These are phyloP conservation scores for Verbena officinalis DNA, from an alignment of 257 asterid genomes.

Conservation along the genomic window DNA sequence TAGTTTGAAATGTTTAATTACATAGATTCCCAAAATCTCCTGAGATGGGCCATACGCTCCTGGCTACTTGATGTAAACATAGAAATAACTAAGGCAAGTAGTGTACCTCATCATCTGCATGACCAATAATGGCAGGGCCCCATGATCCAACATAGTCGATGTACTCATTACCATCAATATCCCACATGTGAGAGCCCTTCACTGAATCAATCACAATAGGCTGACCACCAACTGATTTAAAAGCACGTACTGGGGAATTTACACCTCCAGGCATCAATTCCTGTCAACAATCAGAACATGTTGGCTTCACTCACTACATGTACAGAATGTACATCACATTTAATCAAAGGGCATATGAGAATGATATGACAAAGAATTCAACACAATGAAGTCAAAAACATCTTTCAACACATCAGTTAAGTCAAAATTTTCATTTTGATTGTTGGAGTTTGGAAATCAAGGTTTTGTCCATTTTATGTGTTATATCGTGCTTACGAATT, in stretches of 20 bases:
- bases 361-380: not conserved
- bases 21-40: constrained; percentile 4
- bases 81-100: constrained; percentile 22
- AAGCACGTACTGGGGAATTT: constrained; percentile 98
- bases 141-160: constrained; percentile 99
- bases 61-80: constrained; percentile 16
- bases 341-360: not conserved
- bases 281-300: constrained; percentile 40
- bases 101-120: constrained; percentile 93
- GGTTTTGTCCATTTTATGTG: too few relatives aligned
- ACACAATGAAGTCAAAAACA: not conserved
- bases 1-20: not conserved
- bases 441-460: too few relatives aligned
- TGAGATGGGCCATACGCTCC: not conserved
- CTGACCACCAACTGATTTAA: constrained; percentile 98
- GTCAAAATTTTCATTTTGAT: constrained; percentile 7
- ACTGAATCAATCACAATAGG: constrained; percentile 87
- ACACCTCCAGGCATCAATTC: constrained; percentile 99
- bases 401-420: not conserved
- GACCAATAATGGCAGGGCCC: constrained; percentile 99
- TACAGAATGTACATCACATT: not conserved
- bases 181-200: constrained; percentile 96
- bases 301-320: not conserved
- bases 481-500: too few relatives aligned
- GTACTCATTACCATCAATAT: constrained; percentile 96